Conservation (phyloP, 371 early-diverging fungal species). For the Blyttiomyces sp. region DNA sequence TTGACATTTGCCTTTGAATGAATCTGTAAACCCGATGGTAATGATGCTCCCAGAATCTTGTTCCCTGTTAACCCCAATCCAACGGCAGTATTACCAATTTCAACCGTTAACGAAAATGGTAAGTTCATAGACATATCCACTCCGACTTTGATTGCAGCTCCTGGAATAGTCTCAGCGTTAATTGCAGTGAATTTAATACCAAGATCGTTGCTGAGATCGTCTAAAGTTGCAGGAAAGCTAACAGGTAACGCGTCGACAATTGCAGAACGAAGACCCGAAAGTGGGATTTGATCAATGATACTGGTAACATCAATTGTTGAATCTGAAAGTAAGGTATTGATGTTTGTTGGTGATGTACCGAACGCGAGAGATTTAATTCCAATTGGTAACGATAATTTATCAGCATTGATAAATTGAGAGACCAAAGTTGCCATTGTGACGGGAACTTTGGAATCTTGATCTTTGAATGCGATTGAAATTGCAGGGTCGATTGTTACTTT, state of each 20-base stretch:
- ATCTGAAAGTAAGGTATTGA: background rate
- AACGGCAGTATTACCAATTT: background rate
- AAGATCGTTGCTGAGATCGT: too few species aligned
- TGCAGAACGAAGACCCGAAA: background rate
- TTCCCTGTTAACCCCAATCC: conserved; percentile 19
- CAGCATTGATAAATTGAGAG: background rate
- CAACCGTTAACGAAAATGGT: conserved; percentile 3
- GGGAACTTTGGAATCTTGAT: background rate
- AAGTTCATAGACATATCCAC: too few species aligned
- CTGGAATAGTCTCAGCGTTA: too few species aligned
- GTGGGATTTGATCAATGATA: background rate
- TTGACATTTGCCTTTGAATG: too few species aligned
- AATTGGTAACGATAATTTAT: background rate
- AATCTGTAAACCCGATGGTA: conserved; percentile 24
- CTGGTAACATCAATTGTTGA: background rate
- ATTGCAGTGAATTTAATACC: too few species aligned
- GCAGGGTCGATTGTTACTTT: background rate
- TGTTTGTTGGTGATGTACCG: background rate
- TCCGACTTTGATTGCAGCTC: too few species aligned
- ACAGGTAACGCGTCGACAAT: background rate
- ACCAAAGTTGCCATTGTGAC: background rate
- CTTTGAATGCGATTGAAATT: background rate
- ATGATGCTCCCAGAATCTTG: conserved; percentile 1
- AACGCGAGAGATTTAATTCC: background rate
- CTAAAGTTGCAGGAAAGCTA: background rate